These are phyloP conservation scores for Hevea brasiliensis DNA, from an alignment of 345 rosid species.

Conservation along the genomic window DNA sequence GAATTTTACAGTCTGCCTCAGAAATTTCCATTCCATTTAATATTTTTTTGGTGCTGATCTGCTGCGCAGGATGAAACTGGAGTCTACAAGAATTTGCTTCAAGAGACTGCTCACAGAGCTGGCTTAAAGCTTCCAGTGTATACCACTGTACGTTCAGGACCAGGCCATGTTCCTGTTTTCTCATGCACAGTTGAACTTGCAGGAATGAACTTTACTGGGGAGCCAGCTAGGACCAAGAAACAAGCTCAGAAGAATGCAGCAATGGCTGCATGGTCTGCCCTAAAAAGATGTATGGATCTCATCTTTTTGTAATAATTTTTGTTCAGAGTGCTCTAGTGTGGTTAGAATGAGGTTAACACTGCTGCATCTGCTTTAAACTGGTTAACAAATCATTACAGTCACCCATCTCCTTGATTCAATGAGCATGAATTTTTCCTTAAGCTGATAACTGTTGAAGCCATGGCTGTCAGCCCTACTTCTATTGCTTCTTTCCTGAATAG, in stretches of 20 bases:
- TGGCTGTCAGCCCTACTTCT: background rate
- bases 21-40: background rate
- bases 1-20: background rate
- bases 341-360: slow-evolving; percentile 14
- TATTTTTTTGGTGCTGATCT: slow-evolving; percentile 8
- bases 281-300: slow-evolving; percentile 48
- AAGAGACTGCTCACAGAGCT: slow-evolving; percentile 84
- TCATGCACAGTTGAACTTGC: slow-evolving; percentile 67
- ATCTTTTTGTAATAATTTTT: background rate
- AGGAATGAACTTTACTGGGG: slow-evolving; percentile 67
- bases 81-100: slow-evolving; percentile 82
- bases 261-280: slow-evolving; percentile 75
- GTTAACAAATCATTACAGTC: background rate
- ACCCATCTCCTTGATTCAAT: background rate
- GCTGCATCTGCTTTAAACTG: background rate
- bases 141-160: slow-evolving; percentile 64
- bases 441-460: background rate
- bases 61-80: slow-evolving; percentile 73
- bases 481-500: background rate
- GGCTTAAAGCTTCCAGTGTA: slow-evolving; percentile 75
- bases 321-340: background rate
- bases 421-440: background rate
- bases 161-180: slow-evolving; percentile 59
- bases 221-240: slow-evolving; percentile 73
- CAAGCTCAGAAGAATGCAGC: slow-evolving; percentile 92